Evolutionary conservation across 306 rosid species (phyloP).

Genomic region (Benincasa hispida): DNA sequence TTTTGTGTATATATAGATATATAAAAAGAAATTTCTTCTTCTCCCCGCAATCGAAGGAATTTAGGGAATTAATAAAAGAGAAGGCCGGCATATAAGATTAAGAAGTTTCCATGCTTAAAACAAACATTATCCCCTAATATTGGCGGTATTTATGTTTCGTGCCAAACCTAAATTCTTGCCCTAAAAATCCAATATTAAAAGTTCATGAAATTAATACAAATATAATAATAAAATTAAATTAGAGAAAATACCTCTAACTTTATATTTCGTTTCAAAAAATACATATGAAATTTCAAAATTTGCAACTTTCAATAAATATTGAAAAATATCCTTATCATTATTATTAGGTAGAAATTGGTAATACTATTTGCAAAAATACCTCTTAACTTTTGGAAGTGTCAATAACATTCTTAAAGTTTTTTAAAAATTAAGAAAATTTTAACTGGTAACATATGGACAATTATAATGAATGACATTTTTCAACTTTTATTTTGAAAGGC

Average conservation of each 20-base stretch:
- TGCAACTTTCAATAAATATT: too few species aligned
- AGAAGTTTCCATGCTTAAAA: neutral
- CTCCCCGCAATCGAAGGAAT: neutral
- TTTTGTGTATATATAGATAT: neutral
- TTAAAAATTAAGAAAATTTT: too few species aligned
- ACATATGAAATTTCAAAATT: too few species aligned
- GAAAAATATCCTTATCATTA: too few species aligned
- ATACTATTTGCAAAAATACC: neutral
- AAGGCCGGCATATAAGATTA: neutral
- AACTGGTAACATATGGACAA: too few species aligned
- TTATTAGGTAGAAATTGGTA: neutral
- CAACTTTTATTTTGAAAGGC: too few species aligned
- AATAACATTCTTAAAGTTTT: too few species aligned
- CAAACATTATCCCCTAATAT: neutral
- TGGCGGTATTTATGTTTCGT: neutral
- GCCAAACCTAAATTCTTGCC: neutral
- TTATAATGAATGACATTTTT: too few species aligned
- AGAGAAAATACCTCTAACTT: too few species aligned
- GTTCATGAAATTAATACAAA: neutral
- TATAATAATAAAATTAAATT: too few species aligned
- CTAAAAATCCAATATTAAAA: neutral
- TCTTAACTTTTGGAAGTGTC: too few species aligned
- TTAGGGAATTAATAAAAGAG: neutral
- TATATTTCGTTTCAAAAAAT: too few species aligned
- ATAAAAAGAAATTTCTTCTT: neutral